Percentiles rank a stretch among this genome's conserved stretches.
Conservation (phyloP, 2,329 filamentous ascomycete species). For the Botryotinia globosa region DNA sequence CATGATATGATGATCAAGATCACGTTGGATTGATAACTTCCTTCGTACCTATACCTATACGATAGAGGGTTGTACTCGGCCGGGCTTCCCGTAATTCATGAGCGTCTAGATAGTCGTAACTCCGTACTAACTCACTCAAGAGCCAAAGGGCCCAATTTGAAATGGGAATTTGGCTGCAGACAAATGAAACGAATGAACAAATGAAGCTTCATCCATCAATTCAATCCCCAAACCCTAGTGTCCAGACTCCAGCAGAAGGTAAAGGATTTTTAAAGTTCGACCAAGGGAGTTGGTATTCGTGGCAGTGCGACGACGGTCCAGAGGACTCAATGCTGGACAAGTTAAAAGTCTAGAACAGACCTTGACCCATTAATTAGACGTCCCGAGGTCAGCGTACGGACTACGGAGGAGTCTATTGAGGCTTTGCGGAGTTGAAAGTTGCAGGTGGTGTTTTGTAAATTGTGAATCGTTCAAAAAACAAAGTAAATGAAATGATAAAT, state of each 20-base stretch:
- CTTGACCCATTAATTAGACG: neutral
- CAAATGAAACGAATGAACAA: neutral
- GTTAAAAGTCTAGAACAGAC: neutral
- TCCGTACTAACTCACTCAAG: neutral
- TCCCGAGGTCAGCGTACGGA: too few species aligned
- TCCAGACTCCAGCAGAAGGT: too few species aligned
- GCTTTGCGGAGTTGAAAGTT: neutral
- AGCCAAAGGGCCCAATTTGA: neutral
- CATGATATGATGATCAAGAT: conserved; percentile 44
- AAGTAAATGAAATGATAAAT: neutral
- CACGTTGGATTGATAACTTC: neutral
- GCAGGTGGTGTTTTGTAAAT: neutral
- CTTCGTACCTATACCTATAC: neutral
- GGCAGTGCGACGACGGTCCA: neutral
- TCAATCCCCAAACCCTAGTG: too few species aligned
- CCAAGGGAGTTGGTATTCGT: neutral
- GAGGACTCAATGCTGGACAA: neutral
- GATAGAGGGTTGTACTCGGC: neutral
- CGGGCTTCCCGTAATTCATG: neutral
- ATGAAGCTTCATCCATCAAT: neutral
- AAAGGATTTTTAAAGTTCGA: neutral
- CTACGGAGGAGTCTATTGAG: neutral
- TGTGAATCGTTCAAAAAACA: neutral
- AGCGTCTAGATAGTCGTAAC: neutral
- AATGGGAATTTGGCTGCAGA: neutral